Evolutionary conservation across 2,329 filamentous ascomycete species (phyloP).

Genomic region (Stemphylium vesicarium): DNA sequence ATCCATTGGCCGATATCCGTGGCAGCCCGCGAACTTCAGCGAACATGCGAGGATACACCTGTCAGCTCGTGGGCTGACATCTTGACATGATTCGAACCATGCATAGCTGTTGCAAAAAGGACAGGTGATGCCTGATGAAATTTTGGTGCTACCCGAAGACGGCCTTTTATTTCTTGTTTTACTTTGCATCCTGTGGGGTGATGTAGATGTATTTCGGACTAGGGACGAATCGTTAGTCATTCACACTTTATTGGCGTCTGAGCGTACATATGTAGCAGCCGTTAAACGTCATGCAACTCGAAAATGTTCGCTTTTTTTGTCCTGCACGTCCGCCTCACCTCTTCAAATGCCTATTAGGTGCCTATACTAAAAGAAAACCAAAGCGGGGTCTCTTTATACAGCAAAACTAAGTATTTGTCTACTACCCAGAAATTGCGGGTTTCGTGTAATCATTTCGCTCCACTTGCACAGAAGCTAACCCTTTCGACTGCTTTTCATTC

Average conservation of each 20-base stretch:
- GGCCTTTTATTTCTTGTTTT: slow-evolving; percentile 11
- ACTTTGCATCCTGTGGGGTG: background rate
- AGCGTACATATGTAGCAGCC: background rate
- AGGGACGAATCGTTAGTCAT: background rate
- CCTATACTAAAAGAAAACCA: too few relatives aligned
- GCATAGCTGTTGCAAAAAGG: background rate
- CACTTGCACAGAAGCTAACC: too few relatives aligned
- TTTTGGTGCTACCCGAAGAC: slow-evolving; percentile 17
- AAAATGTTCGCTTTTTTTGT: too few relatives aligned
- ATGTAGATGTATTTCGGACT: background rate
- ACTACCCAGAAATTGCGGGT: too few relatives aligned
- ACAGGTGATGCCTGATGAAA: slow-evolving; percentile 17
- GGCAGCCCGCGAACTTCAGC: slow-evolving; percentile 3
- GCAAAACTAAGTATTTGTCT: too few relatives aligned
- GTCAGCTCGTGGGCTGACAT: slow-evolving; percentile 14
- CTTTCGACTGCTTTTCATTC: too few relatives aligned
- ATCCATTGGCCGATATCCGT: slow-evolving; percentile 12
- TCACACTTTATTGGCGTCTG: too few relatives aligned
- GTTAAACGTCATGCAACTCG: background rate
- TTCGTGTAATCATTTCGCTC: too few relatives aligned
- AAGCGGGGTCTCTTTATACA: too few relatives aligned
- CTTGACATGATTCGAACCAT: slow-evolving; percentile 13
- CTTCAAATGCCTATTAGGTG: too few relatives aligned
- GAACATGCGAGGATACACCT: slow-evolving; percentile 22
- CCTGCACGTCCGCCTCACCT: too few relatives aligned